Evolutionary conservation across 1,284 basidiomycete genomes (phyloP), one percentile per base, ranked within the genome.

Genomic region (Porodaedalea pini): DNA sequence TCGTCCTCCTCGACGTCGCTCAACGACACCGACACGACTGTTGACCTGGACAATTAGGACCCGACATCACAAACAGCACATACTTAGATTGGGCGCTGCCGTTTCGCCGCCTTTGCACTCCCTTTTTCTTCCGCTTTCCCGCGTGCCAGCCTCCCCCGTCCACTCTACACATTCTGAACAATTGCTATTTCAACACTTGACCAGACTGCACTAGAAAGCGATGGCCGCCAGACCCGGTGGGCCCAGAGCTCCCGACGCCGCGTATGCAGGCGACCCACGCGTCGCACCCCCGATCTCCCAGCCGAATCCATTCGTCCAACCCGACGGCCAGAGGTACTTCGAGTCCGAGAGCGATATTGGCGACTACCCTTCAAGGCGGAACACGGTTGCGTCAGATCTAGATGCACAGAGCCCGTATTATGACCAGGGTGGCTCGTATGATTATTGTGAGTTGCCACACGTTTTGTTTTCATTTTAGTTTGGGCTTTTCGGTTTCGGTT

Each of bases 371-470:
- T 51, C 50, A n/a, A 40, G 55, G 13, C 36, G 59, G 36, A 55
- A 60, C 41, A 57, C 54, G 7, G 53, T 27, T 34, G 44, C 36
- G 3, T 55, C 54, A 19, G 58, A 56, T 10, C 13, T 54, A 11
- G 48, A 56, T 25, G 54, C 37, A 11, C 51, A 44, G n/a, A 49
- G 40, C 23, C 50, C 55, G n/a, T 57, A 60, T 39, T 60, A 60
- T 51, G 49, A 60, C 45, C 54, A 60, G 13, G 19, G 4, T 21
- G 58, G 54, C 21, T 19, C 32, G 3, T 44, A 59, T 21, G 44
- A 56, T 19, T 59, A 59, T 51, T 7, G 58, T 59, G 53, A 59
- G 58, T 59, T 47, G 47, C 47, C 48, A 51, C 41, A 37, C 40
- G 11, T 34, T 32, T 36, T 40, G 5, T 23, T 47, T 44, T 53